A percentile compares a stretch with the other conserved stretches of the same genome.
phyloP scores from a whole-genome alignment of 208 protist genomes.

The Zelonia costaricensis region DNA sequence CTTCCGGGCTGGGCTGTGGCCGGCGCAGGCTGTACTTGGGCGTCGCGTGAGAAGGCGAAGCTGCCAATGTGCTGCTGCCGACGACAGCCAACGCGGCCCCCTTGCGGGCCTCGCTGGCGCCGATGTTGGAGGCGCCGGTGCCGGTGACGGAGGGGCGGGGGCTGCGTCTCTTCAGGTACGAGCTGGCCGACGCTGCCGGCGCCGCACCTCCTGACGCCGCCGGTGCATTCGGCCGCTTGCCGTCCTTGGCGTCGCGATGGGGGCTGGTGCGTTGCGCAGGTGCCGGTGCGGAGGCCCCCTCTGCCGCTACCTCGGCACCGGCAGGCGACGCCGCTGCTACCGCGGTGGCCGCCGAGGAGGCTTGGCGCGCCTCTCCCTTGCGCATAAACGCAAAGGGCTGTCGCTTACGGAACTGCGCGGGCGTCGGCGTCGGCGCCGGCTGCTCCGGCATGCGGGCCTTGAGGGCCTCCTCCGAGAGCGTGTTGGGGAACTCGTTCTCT shows the following conservation, averaged over 20 bases:
- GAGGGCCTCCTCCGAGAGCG: constrained; percentile 54
- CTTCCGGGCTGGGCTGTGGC: background rate
- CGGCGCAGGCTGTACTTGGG: constrained; percentile 14
- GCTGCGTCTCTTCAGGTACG: constrained; percentile 2
- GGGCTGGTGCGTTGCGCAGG: background rate
- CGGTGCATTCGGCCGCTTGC: background rate
- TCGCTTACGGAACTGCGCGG: constrained; percentile 21
- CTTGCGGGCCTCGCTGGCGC: background rate
- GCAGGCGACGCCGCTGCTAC: background rate
- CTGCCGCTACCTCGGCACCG: background rate
- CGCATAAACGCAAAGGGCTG: constrained; percentile 53
- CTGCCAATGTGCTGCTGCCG: background rate
- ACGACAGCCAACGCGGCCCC: too few relatives aligned
- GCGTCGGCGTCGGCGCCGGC: background rate
- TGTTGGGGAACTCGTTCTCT: constrained; percentile 82
- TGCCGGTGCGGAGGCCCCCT: background rate
- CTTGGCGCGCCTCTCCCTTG: constrained; percentile 38
- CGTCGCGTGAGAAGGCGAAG: background rate
- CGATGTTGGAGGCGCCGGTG: too few relatives aligned
- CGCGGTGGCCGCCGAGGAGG: constrained; percentile 7
- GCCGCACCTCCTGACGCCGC: too few relatives aligned
- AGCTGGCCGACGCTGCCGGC: too few relatives aligned
- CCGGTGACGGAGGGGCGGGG: background rate
- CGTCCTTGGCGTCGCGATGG: background rate
- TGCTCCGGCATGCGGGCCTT: constrained; percentile 27